phyloP scores from a whole-genome alignment of 1,284 basidiomycete species.

The Ustilago loliicola region DNA sequence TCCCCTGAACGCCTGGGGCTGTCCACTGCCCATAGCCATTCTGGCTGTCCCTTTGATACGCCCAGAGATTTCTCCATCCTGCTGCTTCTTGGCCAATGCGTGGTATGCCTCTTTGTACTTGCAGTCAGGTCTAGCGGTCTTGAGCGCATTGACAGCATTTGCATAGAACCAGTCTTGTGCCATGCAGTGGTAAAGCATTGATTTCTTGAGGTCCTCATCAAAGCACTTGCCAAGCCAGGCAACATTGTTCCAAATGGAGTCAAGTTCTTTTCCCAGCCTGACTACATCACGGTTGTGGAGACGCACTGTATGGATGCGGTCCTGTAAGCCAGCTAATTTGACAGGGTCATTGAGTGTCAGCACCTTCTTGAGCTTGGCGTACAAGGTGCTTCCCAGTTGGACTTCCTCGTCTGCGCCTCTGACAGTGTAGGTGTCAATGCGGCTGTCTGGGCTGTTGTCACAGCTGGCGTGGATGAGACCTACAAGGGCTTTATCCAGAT shows the following conservation, averaged over 20 bases:
- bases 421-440: slow-evolving; percentile 5
- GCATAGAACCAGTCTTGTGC: neutral
- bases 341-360: slow-evolving; percentile 6
- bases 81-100: slow-evolving; percentile 9
- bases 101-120: slow-evolving; percentile 7
- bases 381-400: neutral
- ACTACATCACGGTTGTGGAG: slow-evolving; percentile 7
- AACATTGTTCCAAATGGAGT: slow-evolving; percentile 11
- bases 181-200: slow-evolving; percentile 2
- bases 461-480: neutral
- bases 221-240: slow-evolving; percentile 1
- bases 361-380: slow-evolving; percentile 4
- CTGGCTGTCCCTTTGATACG: neutral
- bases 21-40: neutral
- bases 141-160: slow-evolving; percentile 2
- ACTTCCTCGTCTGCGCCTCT: neutral
- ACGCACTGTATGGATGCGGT: neutral
- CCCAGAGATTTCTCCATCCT: neutral
- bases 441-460: neutral
- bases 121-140: neutral
- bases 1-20: neutral
- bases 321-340: neutral
- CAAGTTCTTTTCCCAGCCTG: slow-evolving; percentile 7
- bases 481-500: neutral
- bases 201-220: slow-evolving; percentile 9